A percentile compares a stretch with the other conserved stretches of the same genome.
Conservation (phyloP, 2,329 filamentous ascomycete genomes). For the Neopestalotiopsis clavispora region DNA sequence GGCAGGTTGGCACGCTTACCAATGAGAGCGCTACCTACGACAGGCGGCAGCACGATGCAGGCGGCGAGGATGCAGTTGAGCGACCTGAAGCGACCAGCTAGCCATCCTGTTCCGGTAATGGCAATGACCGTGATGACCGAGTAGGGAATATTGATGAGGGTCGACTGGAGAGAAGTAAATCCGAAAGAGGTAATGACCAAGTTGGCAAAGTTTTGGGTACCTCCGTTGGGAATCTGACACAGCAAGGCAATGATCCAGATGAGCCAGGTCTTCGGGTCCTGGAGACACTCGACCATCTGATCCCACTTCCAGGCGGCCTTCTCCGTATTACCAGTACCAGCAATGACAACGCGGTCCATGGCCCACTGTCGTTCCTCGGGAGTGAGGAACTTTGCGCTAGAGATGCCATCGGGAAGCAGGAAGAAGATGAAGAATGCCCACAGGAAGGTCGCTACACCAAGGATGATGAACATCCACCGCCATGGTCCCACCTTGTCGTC, state of each 20-base stretch:
- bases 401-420: constrained; percentile 57
- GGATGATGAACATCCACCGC: constrained; percentile 63
- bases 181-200: constrained; percentile 61
- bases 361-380: constrained; percentile 56
- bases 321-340: constrained; percentile 57
- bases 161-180: constrained; percentile 58
- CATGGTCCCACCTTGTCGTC: constrained; percentile 51
- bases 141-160: constrained; percentile 64
- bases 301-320: constrained; percentile 53
- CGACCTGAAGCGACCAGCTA: constrained; percentile 56
- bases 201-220: constrained; percentile 63
- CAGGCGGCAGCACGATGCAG: constrained; percentile 53
- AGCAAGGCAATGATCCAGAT: constrained; percentile 57
- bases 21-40: constrained; percentile 58
- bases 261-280: constrained; percentile 66
- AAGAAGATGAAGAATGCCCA: constrained; percentile 54
- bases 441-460: constrained; percentile 55
- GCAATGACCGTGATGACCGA: constrained; percentile 54
- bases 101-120: constrained; percentile 54
- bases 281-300: constrained; percentile 57
- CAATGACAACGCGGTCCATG: constrained; percentile 49
- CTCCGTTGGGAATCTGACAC: constrained; percentile 66
- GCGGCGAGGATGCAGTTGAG: constrained; percentile 57
- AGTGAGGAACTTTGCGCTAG: constrained; percentile 61
- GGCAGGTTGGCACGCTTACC: constrained; percentile 47